These are phyloP conservation scores for Colletotrichum australisinense DNA, from an alignment of 2,329 filamentous ascomycete species.

Conservation along the genomic window DNA sequence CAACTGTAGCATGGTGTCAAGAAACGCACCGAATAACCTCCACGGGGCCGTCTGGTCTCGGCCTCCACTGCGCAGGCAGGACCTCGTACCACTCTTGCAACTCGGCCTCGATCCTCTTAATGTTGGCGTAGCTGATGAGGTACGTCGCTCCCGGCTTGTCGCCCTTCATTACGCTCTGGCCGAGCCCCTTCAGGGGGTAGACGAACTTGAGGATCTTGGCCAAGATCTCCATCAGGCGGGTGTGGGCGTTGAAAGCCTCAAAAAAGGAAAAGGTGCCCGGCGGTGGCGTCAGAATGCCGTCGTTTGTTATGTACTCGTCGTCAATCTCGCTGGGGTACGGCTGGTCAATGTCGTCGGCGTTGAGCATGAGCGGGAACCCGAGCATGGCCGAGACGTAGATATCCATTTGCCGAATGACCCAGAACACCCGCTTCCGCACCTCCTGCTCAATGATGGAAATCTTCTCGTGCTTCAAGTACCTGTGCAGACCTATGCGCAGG, in stretches of 20 bases:
- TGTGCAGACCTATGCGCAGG: constrained; percentile 82
- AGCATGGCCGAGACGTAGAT: constrained; percentile 76
- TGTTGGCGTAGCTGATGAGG: constrained; percentile 70
- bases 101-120: constrained; percentile 73
- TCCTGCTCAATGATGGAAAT: constrained; percentile 73
- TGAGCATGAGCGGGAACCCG: constrained; percentile 73
- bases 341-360: constrained; percentile 75
- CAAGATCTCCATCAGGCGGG: constrained; percentile 71
- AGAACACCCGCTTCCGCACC: constrained; percentile 73
- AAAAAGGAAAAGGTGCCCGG: constrained; percentile 68
- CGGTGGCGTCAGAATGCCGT: constrained; percentile 66
- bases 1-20: not conserved
- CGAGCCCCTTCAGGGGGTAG: constrained; percentile 71
- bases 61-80: constrained; percentile 81
- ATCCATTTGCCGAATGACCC: constrained; percentile 77
- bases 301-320: constrained; percentile 73
- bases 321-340: constrained; percentile 73
- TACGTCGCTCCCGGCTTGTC: constrained; percentile 63
- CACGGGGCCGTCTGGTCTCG: constrained; percentile 79
- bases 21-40: constrained; percentile 79
- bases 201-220: constrained; percentile 73
- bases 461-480: constrained; percentile 73
- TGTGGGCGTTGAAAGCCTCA: constrained; percentile 75
- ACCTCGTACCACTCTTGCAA: constrained; percentile 72
- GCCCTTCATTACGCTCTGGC: constrained; percentile 57